Conservation (phyloP, 331 rosid species). For the Pyracantha coccinea region DNA sequence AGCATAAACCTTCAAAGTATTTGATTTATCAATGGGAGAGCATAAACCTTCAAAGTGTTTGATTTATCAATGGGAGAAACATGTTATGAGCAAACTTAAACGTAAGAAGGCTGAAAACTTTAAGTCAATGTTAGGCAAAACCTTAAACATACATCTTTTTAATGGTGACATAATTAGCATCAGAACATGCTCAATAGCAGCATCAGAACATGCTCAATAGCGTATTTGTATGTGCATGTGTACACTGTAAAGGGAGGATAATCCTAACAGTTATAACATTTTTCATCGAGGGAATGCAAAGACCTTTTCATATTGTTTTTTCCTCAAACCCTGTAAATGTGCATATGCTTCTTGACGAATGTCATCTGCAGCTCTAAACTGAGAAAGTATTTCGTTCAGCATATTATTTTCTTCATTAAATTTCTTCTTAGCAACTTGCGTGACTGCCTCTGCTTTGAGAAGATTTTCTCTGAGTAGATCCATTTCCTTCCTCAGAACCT, state of each 20-base stretch:
- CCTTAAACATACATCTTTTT: neutral
- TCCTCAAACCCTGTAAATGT: conserved; percentile 48
- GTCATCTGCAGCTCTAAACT: conserved; percentile 54
- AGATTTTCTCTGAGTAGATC: conserved; percentile 54
- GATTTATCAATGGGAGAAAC: neutral
- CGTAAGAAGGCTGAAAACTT: neutral
- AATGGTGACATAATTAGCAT: neutral
- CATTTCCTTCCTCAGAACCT: conserved; percentile 53
- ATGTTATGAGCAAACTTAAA: neutral
- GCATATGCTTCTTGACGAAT: conserved; percentile 71
- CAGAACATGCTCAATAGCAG: neutral
- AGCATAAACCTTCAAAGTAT: neutral
- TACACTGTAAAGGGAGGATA: neutral
- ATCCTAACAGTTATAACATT: neutral
- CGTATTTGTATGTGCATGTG: neutral
- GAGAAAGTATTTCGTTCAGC: conserved; percentile 34
- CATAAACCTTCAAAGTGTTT: neutral
- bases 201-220: neutral
- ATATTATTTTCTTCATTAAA: conserved; percentile 30
- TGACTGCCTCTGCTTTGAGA: conserved; percentile 41
- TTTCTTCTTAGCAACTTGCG: conserved; percentile 53
- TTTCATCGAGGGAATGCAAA: neutral
- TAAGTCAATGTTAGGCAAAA: neutral
- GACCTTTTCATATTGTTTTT: conserved; percentile 60
- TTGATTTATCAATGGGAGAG: neutral